Evolutionary conservation across 2,329 filamentous ascomycete genomes (phyloP).

Genomic region (Lomentospora prolificans): DNA sequence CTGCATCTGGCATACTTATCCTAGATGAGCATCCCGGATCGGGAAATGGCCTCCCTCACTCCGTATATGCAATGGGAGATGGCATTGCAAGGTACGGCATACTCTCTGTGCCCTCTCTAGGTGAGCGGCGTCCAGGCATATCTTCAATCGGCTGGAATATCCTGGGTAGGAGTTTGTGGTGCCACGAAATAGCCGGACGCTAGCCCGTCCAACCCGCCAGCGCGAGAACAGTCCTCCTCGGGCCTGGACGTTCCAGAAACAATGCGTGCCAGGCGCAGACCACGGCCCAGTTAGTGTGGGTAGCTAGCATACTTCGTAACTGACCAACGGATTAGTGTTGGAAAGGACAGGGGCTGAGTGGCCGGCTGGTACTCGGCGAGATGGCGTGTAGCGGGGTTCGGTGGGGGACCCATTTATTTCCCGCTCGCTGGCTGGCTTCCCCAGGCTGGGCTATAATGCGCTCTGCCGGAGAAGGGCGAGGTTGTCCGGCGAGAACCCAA

Average conservation of each 20-base stretch:
- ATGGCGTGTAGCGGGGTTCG: background rate
- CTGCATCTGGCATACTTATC: slow-evolving; percentile 4
- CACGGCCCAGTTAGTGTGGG: background rate
- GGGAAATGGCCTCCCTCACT: background rate
- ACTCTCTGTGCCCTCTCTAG: no score
- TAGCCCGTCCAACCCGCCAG: background rate
- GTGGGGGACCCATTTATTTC: background rate
- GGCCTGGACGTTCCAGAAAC: background rate
- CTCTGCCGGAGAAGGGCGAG: no score
- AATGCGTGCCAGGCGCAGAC: background rate
- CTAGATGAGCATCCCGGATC: slow-evolving; percentile 2
- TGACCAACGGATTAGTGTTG: no score
- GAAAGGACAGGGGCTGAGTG: background rate
- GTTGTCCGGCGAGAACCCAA: no score
- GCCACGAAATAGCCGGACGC: background rate
- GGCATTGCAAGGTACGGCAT: background rate
- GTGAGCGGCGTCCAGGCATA: no score
- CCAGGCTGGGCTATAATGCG: background rate
- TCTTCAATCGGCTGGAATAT: no score
- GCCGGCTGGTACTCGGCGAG: background rate
- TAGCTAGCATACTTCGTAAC: background rate
- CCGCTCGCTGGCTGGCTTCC: background rate
- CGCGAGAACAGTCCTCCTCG: background rate
- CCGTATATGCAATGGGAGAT: background rate
- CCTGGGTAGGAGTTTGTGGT: no score